Conservation (phyloP, 1,284 basidiomycete genomes). For the Cutaneotrichosporon cutaneum region DNA sequence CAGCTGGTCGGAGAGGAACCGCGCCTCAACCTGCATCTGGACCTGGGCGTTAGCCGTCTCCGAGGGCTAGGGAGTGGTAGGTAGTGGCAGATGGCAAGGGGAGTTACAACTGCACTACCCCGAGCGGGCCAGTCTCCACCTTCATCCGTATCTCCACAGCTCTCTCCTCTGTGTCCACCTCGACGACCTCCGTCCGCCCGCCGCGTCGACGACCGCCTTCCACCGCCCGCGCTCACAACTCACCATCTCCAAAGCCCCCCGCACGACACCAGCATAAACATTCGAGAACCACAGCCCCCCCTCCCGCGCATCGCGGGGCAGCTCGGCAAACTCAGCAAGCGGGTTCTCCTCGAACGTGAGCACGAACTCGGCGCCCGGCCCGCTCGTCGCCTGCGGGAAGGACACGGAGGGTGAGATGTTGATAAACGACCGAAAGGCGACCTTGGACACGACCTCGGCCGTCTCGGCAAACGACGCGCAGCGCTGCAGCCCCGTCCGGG, state of each 20-base stretch:
- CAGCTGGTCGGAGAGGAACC: slow-evolving; percentile 85
- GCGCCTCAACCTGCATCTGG: slow-evolving; percentile 91
- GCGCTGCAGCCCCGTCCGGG: slow-evolving; percentile 76
- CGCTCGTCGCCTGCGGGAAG: slow-evolving; percentile 58
- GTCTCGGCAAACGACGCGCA: slow-evolving; percentile 91
- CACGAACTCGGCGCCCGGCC: slow-evolving; percentile 61
- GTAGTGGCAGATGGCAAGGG: too few relatives aligned
- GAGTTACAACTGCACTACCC: too few relatives aligned
- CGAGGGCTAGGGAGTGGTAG: too few relatives aligned
- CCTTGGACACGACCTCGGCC: slow-evolving; percentile 91
- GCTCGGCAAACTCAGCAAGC: slow-evolving; percentile 92
- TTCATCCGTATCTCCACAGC: too few relatives aligned
- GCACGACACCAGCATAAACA: slow-evolving; percentile 86
- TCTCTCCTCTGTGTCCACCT: too few relatives aligned
- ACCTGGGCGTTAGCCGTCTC: slow-evolving; percentile 60
- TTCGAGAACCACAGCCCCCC: slow-evolving; percentile 97
- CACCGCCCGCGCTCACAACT: slow-evolving; percentile 31
- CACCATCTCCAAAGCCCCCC: slow-evolving; percentile 97
- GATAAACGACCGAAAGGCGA: slow-evolving; percentile 98
- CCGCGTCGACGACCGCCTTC: background rate
- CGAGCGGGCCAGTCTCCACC: too few relatives aligned
- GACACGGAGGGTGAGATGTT: slow-evolving; percentile 85
- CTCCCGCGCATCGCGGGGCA: slow-evolving; percentile 84
- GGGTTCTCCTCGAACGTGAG: slow-evolving; percentile 95
- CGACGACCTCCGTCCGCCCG: too few relatives aligned